Evolutionary conservation across 2,329 filamentous ascomycete genomes (phyloP).

Genomic region (Aspergillus neotritici): DNA sequence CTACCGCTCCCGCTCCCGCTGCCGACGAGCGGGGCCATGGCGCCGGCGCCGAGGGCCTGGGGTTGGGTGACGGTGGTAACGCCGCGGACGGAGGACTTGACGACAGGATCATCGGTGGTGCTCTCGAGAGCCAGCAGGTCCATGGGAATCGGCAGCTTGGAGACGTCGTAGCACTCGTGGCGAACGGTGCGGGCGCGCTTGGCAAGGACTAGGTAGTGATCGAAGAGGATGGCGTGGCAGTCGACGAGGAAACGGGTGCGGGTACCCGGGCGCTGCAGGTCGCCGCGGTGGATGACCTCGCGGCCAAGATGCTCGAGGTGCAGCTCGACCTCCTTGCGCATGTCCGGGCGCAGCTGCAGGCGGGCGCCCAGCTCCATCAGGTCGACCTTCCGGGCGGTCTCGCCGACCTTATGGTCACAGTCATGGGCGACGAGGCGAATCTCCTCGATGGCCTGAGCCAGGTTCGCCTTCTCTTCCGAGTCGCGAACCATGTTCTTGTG

Average conservation of each 20-base stretch:
- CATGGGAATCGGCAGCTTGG: constrained; percentile 93
- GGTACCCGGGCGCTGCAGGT: constrained; percentile 79
- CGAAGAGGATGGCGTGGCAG: constrained; percentile 87
- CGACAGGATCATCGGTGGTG: constrained; percentile 82
- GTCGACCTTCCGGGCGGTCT: constrained; percentile 85
- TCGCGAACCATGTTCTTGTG: constrained; percentile 77
- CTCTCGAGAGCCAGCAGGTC: constrained; percentile 88
- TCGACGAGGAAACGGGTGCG: constrained; percentile 92
- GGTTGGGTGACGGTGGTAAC: constrained; percentile 56
- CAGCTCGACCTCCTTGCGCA: constrained; percentile 73
- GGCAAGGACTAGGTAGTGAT: constrained; percentile 90
- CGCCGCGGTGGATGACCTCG: constrained; percentile 81
- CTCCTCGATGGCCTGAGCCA: constrained; percentile 80
- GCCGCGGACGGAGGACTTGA: constrained; percentile 70
- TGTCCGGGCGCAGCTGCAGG: constrained; percentile 77
- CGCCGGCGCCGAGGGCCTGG: constrained; percentile 44
- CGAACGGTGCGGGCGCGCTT: constrained; percentile 72
- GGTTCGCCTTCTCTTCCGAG: constrained; percentile 81
- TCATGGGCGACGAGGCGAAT: constrained; percentile 84
- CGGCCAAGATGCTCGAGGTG: constrained; percentile 92
- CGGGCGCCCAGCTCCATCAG: constrained; percentile 78
- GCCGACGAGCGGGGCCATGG: constrained; percentile 4
- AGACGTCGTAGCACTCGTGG: constrained; percentile 83
- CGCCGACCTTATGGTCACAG: constrained; percentile 86
- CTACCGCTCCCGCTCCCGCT: constrained; percentile 60